Conservation (phyloP, 768 basidiomycete genomes). For the Trichaptum fuscoviolaceum region DNA sequence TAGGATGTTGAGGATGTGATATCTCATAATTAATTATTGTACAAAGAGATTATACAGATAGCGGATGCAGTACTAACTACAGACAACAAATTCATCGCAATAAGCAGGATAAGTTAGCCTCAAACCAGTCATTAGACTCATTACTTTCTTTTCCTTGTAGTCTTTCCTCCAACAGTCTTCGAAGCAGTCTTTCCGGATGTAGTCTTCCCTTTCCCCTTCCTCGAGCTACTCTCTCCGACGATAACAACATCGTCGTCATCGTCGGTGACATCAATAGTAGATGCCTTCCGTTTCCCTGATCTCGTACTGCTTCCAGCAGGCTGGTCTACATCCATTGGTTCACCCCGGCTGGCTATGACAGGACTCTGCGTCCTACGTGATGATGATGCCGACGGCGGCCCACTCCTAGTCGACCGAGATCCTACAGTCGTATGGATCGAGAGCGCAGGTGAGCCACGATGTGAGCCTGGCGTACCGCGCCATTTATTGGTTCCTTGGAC, state of each 20-base stretch:
- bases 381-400: conserved; percentile 23
- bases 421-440: conserved; percentile 37
- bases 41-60: too few species aligned
- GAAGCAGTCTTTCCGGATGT: conserved; percentile 35
- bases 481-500: conserved; percentile 11
- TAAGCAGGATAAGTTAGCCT: too few species aligned
- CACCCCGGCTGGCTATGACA: conserved; percentile 22
- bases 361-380: conserved; percentile 44
- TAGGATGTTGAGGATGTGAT: too few species aligned
- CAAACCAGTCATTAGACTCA: not conserved
- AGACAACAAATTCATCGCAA: not conserved
- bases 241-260: conserved; percentile 54
- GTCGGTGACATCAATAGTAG: conserved; percentile 17
- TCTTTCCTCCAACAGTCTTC: conserved; percentile 23
- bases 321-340: conserved; percentile 38
- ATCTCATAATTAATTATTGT: too few species aligned
- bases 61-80: not conserved
- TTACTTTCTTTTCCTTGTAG: conserved; percentile 12
- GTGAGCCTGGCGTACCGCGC: conserved; percentile 21
- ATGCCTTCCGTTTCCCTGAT: conserved; percentile 46
- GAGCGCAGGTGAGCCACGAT: conserved; percentile 42
- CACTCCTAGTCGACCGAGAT: conserved; percentile 42
- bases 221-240: conserved; percentile 35
- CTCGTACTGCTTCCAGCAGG: conserved; percentile 15
- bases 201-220: conserved; percentile 29